Evolutionary conservation across 768 basidiomycete species (phyloP).

Genomic region (Gelatoporia subvermispora): DNA sequence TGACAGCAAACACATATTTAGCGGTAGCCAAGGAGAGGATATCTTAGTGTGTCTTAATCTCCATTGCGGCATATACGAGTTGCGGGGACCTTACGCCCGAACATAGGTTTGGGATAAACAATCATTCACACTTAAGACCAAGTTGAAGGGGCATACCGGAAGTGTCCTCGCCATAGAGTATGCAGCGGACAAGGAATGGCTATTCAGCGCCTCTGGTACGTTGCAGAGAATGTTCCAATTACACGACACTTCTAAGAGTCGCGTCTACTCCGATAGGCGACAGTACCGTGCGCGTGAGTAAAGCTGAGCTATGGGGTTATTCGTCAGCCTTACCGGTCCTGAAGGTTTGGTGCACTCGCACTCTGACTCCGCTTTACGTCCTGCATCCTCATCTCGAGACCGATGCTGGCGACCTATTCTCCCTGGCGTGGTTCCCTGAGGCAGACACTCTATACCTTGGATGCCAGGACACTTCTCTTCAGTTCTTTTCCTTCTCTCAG

Average conservation of each 20-base stretch:
- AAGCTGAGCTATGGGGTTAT: neutral
- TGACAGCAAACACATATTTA: constrained; percentile 69
- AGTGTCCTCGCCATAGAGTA: constrained; percentile 79
- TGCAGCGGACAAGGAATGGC: constrained; percentile 71
- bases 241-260: neutral
- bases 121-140: constrained; percentile 61
- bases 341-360: constrained; percentile 79
- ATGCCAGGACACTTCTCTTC: constrained; percentile 89
- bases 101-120: constrained; percentile 80
- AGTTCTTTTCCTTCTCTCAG: constrained; percentile 68
- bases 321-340: constrained; percentile 2
- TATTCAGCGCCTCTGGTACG: constrained; percentile 85
- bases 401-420: constrained; percentile 84
- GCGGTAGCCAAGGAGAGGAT: constrained; percentile 73
- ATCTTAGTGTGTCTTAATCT: constrained; percentile 54
- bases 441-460: constrained; percentile 78
- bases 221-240: neutral
- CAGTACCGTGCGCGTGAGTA: constrained; percentile 75
- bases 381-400: constrained; percentile 76
- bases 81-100: neutral
- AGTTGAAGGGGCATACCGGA: constrained; percentile 76
- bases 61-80: neutral
- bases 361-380: constrained; percentile 62
- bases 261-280: constrained; percentile 51
- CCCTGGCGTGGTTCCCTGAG: constrained; percentile 68